A percentile compares a stretch with the other conserved stretches of the same genome.
phyloP scores from a whole-genome alignment of 148 eudicot genomes.

The Diospyros lotus region DNA sequence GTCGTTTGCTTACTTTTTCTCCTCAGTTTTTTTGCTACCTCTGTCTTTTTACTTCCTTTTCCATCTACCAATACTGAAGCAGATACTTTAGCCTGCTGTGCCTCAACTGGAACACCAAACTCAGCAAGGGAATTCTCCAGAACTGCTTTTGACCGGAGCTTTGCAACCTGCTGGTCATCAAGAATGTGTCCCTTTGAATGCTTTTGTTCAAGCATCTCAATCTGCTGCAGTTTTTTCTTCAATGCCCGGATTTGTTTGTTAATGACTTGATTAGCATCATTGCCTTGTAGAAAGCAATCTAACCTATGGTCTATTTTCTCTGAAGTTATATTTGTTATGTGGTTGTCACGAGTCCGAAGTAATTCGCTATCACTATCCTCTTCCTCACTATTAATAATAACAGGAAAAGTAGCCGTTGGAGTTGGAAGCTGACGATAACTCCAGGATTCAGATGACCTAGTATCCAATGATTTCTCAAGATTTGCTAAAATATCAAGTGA shows the following conservation, averaged over 20 bases:
- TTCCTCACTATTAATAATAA: constrained; percentile 77
- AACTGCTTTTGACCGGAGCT: constrained; percentile 55
- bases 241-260: constrained; percentile 63
- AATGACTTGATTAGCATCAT: constrained; percentile 41
- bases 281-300: constrained; percentile 51
- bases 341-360: constrained; percentile 47
- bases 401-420: constrained; percentile 89
- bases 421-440: constrained; percentile 88
- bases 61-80: constrained; percentile 39
- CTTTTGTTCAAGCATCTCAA: constrained; percentile 92
- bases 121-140: constrained; percentile 69
- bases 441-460: constrained; percentile 87
- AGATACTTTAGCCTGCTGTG: constrained; percentile 27
- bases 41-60: constrained; percentile 50
- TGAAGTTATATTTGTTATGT: constrained; percentile 19
- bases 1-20: constrained; percentile 64
- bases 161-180: constrained; percentile 89
- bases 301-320: constrained; percentile 38
- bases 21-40: constrained; percentile 59
- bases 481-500: constrained; percentile 64
- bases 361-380: constrained; percentile 61
- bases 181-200: constrained; percentile 66
- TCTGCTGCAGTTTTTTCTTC: constrained; percentile 92
- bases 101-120: constrained; percentile 71
- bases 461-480: constrained; percentile 74